Base-by-base conservation (phyloP, 352 stramenopile genomes). In the Pythium oligandrum region DNA sequence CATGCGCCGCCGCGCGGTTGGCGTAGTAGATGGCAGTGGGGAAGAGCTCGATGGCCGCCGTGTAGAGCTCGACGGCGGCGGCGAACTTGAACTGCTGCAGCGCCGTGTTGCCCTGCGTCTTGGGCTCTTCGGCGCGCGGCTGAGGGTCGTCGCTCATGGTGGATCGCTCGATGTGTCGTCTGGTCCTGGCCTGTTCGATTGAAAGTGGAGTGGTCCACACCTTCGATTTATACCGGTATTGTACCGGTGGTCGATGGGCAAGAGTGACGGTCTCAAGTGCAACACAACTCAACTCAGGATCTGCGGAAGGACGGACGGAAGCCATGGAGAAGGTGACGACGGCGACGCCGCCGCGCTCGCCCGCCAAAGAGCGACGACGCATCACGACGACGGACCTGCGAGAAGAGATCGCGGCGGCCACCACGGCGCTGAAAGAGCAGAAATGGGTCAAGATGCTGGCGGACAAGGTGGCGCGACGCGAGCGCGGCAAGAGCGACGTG, bases 1-100 rank as follows among this genome's bases (percentile, higher is more conserved):
- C 94, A 70, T 98, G 97, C 26, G 96, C 95, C 50, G 98, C 90
- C 4, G 97, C 96, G 30, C 95, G 83, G 72, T 98, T 98, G 44
- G 89, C 78, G 58, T 96, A 98, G 72, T 96, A 97, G 62, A 98
- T 95, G 35, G 93, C 89, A 11, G 83, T 97, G 9, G 90, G 88
- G 12, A 58, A 60, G 26, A 98, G 67, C 55, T 74, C 80, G 52
- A 98, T 97, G 12, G 91, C 93, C 43, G 84, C 62, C 46, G 86
- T 88, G 74, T 98, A 98, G 40, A 93, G 56, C 12, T 93, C 81
- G 6, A 96, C 70, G 12, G 93, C 93, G 10, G 73, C 55, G 2
- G 70, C 59, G 57, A 95, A 95, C 45, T 92, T 78, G 61, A 93
- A 93, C 53, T 90, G 75, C 51, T 68, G 57, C 40, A 97, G 74